These are phyloP conservation scores for Phytophthora cactorum DNA, from an alignment of 352 stramenopile genomes.

Conservation along the genomic window DNA sequence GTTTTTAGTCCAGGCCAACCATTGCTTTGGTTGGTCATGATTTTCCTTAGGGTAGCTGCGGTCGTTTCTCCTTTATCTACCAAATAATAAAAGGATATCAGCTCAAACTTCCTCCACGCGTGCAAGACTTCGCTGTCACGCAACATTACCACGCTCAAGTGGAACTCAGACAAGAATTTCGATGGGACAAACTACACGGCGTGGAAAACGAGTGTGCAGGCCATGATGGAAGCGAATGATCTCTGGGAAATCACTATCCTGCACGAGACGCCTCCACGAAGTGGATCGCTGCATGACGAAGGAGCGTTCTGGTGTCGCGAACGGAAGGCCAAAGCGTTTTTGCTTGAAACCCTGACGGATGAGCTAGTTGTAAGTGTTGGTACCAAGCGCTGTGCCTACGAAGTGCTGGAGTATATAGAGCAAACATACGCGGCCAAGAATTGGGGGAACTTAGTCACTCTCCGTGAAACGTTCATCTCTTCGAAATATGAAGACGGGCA, in stretches of 20 bases:
- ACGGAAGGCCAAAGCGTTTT: background rate
- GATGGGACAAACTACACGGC: background rate
- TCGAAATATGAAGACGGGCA: background rate
- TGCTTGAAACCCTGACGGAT: background rate
- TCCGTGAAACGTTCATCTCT: background rate
- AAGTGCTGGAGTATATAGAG: background rate
- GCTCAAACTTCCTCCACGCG: background rate
- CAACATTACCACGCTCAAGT: background rate
- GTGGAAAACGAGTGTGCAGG: background rate
- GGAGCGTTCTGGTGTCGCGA: background rate
- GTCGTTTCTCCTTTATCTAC: too few relatives aligned
- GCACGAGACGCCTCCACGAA: background rate
- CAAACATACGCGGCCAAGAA: slow-evolving; percentile 1
- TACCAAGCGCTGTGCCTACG: background rate
- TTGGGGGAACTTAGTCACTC: background rate
- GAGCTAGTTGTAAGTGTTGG: background rate
- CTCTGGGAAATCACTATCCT: background rate
- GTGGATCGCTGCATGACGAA: background rate
- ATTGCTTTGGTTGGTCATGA: too few relatives aligned
- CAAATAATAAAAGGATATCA: background rate
- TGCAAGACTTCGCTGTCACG: background rate
- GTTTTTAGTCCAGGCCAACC: too few relatives aligned
- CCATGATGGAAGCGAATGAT: background rate
- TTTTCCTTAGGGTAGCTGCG: too few relatives aligned
- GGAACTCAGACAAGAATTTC: background rate